Percentiles rank a stretch among this genome's conserved stretches.
phyloP scores from a whole-genome alignment of 2,329 filamentous ascomycete genomes.

The Talaromyces islandicus region DNA sequence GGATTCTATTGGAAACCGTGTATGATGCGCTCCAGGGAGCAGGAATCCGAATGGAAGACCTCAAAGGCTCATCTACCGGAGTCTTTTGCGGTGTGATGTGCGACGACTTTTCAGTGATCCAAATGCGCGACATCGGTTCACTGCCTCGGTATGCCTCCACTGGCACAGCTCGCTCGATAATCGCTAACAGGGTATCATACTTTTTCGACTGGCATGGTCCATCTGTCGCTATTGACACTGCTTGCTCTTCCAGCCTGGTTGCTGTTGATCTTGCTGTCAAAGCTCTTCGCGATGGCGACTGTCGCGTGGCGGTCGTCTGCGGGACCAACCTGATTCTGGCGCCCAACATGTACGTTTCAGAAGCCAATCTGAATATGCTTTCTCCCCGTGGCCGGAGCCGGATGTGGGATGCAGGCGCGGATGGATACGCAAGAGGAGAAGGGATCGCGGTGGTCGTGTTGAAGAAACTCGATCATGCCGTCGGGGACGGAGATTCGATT shows the following conservation, averaged over 20 bases:
- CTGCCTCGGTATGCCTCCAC: slow-evolving; percentile 15
- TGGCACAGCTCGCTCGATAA: slow-evolving; percentile 28
- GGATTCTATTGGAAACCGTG: slow-evolving; percentile 27
- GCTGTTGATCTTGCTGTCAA: slow-evolving; percentile 30
- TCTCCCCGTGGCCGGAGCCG: slow-evolving; percentile 49
- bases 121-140: slow-evolving; percentile 11
- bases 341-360: slow-evolving; percentile 26
- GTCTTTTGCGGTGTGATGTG: slow-evolving; percentile 21
- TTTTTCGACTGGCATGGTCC: slow-evolving; percentile 37
- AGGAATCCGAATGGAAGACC: slow-evolving; percentile 12
- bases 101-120: slow-evolving; percentile 18
- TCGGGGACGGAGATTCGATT: slow-evolving; percentile 43
- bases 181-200: slow-evolving; percentile 36
- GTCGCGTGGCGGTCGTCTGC: too few species aligned
- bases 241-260: slow-evolving; percentile 39
- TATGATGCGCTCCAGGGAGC: slow-evolving; percentile 32
- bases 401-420: slow-evolving; percentile 41
- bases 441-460: slow-evolving; percentile 47
- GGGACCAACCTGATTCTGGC: slow-evolving; percentile 21
- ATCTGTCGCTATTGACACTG: slow-evolving; percentile 41
- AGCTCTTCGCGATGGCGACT: slow-evolving; percentile 17
- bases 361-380: slow-evolving; percentile 38
- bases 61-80: slow-evolving; percentile 19
- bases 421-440: slow-evolving; percentile 50
- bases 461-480: slow-evolving; percentile 45